A percentile compares a stretch with the other conserved stretches of the same genome.
These are phyloP conservation scores for Acer saccharum DNA, from an alignment of 345 rosid species.

Conservation along the genomic window DNA sequence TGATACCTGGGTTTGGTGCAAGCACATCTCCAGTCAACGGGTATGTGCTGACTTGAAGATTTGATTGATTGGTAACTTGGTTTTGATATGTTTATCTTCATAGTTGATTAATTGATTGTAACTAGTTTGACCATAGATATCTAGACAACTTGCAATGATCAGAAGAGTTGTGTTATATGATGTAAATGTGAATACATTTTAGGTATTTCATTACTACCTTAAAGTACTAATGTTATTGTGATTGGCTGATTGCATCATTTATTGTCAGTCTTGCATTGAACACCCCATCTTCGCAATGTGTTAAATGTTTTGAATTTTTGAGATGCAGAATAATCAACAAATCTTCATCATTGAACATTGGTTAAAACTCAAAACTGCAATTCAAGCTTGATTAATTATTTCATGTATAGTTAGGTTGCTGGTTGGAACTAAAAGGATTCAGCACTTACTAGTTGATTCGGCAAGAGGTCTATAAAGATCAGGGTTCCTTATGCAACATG, in stretches of 20 bases:
- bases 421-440: not conserved
- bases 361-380: not conserved
- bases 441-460: not conserved
- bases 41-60: constrained; percentile 32
- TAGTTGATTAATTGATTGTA: not conserved
- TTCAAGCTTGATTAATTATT: not conserved
- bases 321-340: not conserved
- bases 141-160: not conserved
- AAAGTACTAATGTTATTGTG: not conserved
- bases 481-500: not conserved
- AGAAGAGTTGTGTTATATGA: not conserved
- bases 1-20: constrained; percentile 79
- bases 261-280: too few species aligned
- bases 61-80: constrained; percentile 8
- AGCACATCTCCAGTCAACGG: constrained; percentile 39
- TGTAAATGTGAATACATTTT: not conserved
- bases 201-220: not conserved
- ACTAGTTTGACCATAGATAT: not conserved
- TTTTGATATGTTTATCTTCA: not conserved
- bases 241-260: too few species aligned
- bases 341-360: not conserved
- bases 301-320: not conserved
- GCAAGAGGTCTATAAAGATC: too few species aligned
- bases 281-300: not conserved
- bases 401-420: not conserved